Conservation (phyloP, 306 rosid genomes). For the Trifolium pratense region DNA sequence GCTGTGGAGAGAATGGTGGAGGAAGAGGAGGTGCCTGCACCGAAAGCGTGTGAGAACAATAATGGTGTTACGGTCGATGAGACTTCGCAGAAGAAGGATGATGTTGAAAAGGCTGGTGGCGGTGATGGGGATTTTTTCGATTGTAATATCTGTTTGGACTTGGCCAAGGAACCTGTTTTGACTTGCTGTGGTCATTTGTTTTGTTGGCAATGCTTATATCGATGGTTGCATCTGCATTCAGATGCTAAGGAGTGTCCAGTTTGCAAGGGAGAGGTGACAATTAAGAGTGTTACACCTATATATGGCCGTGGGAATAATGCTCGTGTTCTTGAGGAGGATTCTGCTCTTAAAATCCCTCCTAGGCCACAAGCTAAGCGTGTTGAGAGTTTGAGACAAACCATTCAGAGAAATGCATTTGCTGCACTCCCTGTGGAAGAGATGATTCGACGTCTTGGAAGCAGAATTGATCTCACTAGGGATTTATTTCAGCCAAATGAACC, state of each 20-base stretch:
- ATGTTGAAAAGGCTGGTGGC: constrained; percentile 65
- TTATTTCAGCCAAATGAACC: constrained; percentile 56
- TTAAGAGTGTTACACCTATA: constrained; percentile 78
- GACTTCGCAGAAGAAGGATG: constrained; percentile 62
- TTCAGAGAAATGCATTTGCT: constrained; percentile 67
- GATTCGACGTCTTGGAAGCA: constrained; percentile 81
- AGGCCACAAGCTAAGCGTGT: constrained; percentile 89
- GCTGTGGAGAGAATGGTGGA: constrained; percentile 68
- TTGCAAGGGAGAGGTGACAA: constrained; percentile 91
- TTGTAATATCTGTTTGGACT: constrained; percentile 93
- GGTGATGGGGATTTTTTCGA: constrained; percentile 86
- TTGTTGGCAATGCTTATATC: constrained; percentile 92
- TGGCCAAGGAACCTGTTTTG: constrained; percentile 89
- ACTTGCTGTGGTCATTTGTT: constrained; percentile 97
- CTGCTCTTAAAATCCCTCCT: constrained; percentile 68
- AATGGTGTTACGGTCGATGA: constrained; percentile 65
- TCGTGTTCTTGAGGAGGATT: constrained; percentile 65
- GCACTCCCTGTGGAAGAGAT: constrained; percentile 78
- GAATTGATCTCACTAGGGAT: constrained; percentile 74
- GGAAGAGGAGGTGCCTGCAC: constrained; percentile 50
- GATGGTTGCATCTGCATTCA: constrained; percentile 84
- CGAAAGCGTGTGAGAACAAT: constrained; percentile 73
- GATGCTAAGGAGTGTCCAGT: constrained; percentile 95
- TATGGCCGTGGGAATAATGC: constrained; percentile 77
- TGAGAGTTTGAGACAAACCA: constrained; percentile 88